Conservation (phyloP, 2,329 filamentous ascomycete species). For the Fusarium pseudograminearum region DNA sequence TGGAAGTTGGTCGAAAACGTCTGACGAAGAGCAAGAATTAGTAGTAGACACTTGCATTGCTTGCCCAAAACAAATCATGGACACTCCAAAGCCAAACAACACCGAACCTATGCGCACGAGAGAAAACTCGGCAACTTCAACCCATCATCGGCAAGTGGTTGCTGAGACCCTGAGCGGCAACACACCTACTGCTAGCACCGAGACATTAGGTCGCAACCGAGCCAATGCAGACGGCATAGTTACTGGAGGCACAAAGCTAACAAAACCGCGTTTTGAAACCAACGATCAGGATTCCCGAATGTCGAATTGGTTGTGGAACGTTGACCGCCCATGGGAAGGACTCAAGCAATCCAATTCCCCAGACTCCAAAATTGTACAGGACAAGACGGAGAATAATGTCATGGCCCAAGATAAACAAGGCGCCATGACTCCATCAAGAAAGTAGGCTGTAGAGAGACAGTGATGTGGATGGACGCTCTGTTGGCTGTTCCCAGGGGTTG, state of each 20-base stretch:
- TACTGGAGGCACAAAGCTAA: neutral
- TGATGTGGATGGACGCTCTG: neutral
- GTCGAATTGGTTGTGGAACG: conserved; percentile 17
- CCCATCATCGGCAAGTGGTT: neutral
- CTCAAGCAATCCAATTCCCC: neutral
- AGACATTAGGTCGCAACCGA: conserved; percentile 5
- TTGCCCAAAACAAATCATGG: conserved; percentile 5
- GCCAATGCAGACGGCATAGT: neutral
- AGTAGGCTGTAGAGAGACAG: neutral
- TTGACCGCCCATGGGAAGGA: conserved; percentile 30
- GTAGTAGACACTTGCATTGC: neutral
- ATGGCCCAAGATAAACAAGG: neutral
- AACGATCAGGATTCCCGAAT: neutral
- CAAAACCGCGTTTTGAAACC: too few relatives aligned
- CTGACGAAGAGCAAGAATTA: neutral
- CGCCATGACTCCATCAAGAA: neutral
- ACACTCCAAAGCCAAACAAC: neutral
- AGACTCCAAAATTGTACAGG: neutral
- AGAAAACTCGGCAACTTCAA: neutral
- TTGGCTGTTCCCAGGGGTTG: neutral
- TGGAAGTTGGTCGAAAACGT: neutral
- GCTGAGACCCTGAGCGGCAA: neutral
- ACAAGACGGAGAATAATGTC: neutral
- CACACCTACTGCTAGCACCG: neutral
- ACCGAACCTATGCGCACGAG: neutral